phyloP scores from a whole-genome alignment of 495 filamentous ascomycete genomes.

The Tricharina praecox region DNA sequence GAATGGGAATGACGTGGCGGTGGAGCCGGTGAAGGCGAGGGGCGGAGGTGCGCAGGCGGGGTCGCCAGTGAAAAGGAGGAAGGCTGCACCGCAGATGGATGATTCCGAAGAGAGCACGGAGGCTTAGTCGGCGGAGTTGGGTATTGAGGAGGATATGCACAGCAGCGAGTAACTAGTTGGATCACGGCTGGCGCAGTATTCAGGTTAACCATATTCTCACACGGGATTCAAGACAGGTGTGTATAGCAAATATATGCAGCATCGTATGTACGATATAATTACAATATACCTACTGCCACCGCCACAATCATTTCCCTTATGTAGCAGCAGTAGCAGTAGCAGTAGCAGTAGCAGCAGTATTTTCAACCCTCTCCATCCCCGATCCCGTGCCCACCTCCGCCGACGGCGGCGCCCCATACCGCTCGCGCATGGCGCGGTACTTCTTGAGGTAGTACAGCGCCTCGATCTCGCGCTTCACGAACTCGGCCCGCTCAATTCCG shows the following conservation, averaged over 20 bases:
- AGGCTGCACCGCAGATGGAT: too few species aligned
- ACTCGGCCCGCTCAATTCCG: conserved; percentile 63
- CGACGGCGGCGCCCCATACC: conserved; percentile 40
- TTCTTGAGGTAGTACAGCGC: conserved; percentile 91
- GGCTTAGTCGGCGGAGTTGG: too few species aligned
- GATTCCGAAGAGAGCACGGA: too few species aligned
- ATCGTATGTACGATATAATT: too few species aligned
- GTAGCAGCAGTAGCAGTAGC: too few species aligned
- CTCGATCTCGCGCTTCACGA: conserved; percentile 87
- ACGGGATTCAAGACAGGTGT: too few species aligned
- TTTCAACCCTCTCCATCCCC: neutral
- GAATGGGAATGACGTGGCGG: neutral
- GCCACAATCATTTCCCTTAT: too few species aligned
- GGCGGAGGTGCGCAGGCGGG: neutral
- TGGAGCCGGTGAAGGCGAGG: neutral
- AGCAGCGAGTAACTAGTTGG: neutral
- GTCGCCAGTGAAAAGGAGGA: neutral
- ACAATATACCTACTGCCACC: too few species aligned
- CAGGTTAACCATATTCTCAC: too few species aligned
- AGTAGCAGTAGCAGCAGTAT: too few species aligned
- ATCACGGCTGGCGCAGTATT: neutral
- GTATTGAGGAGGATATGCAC: neutral
- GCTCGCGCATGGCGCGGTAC: conserved; percentile 71
- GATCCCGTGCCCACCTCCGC: neutral
- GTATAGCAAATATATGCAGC: too few species aligned